Conservation (phyloP, 257 asterid genomes). For the Solanum sitiens region DNA sequence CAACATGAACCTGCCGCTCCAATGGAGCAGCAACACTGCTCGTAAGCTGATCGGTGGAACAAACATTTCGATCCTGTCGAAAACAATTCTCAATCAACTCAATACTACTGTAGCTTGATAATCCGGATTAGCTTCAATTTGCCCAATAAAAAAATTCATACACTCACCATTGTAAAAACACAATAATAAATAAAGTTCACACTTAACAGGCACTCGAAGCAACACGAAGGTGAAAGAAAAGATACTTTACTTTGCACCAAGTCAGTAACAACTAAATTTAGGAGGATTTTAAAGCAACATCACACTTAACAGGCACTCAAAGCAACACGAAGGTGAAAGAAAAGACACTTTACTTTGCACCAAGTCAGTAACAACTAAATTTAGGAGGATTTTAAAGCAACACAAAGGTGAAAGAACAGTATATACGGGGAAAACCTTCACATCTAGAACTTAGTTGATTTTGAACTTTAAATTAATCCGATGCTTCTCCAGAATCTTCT, state of each 20-base stretch:
- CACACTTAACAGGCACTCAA: not conserved
- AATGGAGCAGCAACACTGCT: not conserved
- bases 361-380: not conserved
- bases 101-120: not conserved
- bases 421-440: not conserved
- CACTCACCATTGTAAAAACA: not conserved
- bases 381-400: not conserved
- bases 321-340: not conserved
- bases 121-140: not conserved
- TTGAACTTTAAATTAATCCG: not conserved
- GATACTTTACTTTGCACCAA: not conserved
- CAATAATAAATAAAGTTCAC: not conserved
- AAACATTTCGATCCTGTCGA: constrained; percentile 10
- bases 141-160: not conserved
- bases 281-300: not conserved
- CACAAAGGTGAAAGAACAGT: not conserved
- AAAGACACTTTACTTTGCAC: not conserved
- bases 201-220: not conserved
- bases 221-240: not conserved
- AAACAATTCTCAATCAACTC: not conserved
- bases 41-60: constrained; percentile 1
- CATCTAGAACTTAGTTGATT: not conserved
- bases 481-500: not conserved
- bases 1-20: constrained; percentile 5
- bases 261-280: not conserved